phyloP scores from a whole-genome alignment of 1,284 basidiomycete species.

The Tetrapyrgos nigripes region DNA sequence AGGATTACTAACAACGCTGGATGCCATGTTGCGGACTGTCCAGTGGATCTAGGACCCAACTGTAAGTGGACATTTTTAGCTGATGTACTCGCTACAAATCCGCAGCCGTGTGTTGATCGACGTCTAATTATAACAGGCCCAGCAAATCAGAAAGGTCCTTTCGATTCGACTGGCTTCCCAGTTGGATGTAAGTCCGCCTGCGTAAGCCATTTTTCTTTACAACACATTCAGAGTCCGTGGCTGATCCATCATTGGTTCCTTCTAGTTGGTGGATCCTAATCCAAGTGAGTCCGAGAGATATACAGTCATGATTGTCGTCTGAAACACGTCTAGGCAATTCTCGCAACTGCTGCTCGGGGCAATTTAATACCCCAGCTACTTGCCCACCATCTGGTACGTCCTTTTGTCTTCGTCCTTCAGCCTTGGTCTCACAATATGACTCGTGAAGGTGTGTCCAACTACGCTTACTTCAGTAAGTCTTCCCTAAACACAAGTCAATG shows the following conservation, averaged over 20 bases:
- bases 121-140: slow-evolving; percentile 45
- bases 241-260: background rate
- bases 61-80: slow-evolving; percentile 6
- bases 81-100: background rate
- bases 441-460: slow-evolving; percentile 45
- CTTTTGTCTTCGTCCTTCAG: background rate
- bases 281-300: background rate
- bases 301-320: slow-evolving; percentile 10
- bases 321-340: slow-evolving; percentile 16
- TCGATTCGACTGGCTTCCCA: slow-evolving; percentile 56
- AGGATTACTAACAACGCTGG: slow-evolving; percentile 45
- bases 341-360: slow-evolving; percentile 50
- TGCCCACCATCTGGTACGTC: slow-evolving; percentile 46
- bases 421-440: background rate
- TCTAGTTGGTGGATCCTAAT: slow-evolving; percentile 11
- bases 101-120: background rate
- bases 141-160: slow-evolving; percentile 57
- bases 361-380: slow-evolving; percentile 44
- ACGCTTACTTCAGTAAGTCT: slow-evolving; percentile 57
- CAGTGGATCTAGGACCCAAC: slow-evolving; percentile 45
- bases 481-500: background rate
- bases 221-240: background rate
- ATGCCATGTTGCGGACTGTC: slow-evolving; percentile 48
- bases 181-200: slow-evolving; percentile 71
- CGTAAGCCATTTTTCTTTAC: slow-evolving; percentile 12